Conservation (phyloP, 768 basidiomycete species). For the Kwoniella heveanensis region DNA sequence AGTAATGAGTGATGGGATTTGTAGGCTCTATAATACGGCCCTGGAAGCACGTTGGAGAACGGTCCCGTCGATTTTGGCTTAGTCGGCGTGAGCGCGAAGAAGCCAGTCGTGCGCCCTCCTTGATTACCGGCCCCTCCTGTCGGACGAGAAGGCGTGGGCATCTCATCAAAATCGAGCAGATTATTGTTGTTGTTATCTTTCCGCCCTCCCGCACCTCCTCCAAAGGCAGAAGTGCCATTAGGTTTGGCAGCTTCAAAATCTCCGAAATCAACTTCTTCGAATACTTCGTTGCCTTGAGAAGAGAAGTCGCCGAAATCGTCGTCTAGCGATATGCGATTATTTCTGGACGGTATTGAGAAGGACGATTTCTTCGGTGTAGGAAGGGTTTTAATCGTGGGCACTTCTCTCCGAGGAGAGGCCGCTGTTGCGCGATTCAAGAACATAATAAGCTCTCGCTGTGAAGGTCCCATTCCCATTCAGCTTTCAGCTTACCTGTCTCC, state of each 20-base stretch:
- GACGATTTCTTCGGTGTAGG: slow-evolving; percentile 61
- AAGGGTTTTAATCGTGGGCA: slow-evolving; percentile 56
- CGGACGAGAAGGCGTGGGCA: slow-evolving; percentile 51
- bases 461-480: not conserved
- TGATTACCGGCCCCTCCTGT: slow-evolving; percentile 21
- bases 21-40: slow-evolving; percentile 46
- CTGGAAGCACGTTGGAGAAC: slow-evolving; percentile 14
- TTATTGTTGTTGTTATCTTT: slow-evolving; percentile 39
- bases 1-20: slow-evolving; percentile 57
- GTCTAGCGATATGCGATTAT: slow-evolving; percentile 56
- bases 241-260: slow-evolving; percentile 48
- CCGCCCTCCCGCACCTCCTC: slow-evolving; percentile 2
- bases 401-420: slow-evolving; percentile 11
- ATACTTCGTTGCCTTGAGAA: slow-evolving; percentile 54
- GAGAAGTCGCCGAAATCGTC: slow-evolving; percentile 92
- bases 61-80: slow-evolving; percentile 7
- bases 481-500: slow-evolving; percentile 10
- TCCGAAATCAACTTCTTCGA: slow-evolving; percentile 57
- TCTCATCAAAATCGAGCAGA: slow-evolving; percentile 56
- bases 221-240: slow-evolving; percentile 14
- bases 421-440: slow-evolving; percentile 10
- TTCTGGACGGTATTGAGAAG: slow-evolving; percentile 63
- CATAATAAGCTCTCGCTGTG: slow-evolving; percentile 5
- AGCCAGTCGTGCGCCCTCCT: slow-evolving; percentile 46
- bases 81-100: slow-evolving; percentile 49